phyloP scores from a whole-genome alignment of 2,329 filamentous ascomycete species.

The Blastomyces parvus region DNA sequence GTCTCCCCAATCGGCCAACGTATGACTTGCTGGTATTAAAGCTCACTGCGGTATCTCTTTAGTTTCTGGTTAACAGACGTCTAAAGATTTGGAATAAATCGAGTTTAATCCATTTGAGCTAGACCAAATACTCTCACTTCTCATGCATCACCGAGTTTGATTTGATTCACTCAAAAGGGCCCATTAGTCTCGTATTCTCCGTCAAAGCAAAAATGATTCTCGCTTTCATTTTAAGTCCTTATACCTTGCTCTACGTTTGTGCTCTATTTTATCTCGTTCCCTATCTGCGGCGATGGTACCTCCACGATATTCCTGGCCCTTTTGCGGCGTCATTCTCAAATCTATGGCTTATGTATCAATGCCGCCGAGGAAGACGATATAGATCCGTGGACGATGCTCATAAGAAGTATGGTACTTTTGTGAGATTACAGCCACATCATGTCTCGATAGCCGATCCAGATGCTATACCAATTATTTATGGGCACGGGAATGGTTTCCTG shows the following conservation, averaged over 20 bases:
- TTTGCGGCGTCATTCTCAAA: slow-evolving; percentile 59
- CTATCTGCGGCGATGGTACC: slow-evolving; percentile 42
- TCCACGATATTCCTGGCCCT: slow-evolving; percentile 44
- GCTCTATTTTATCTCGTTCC: slow-evolving; percentile 49
- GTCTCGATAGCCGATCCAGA: slow-evolving; percentile 69
- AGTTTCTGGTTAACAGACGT: neutral
- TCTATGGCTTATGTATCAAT: slow-evolving; percentile 64
- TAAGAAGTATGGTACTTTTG: slow-evolving; percentile 65
- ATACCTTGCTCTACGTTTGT: slow-evolving; percentile 40
- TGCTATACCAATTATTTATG: slow-evolving; percentile 70
- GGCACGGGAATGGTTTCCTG: slow-evolving; percentile 65
- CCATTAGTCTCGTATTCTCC: too few relatives aligned
- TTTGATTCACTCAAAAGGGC: too few relatives aligned
- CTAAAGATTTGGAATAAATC: too few relatives aligned
- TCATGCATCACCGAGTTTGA: too few relatives aligned
- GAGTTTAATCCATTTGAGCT: too few relatives aligned
- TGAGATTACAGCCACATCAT: slow-evolving; percentile 76
- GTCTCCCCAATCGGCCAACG: neutral
- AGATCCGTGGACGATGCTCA: slow-evolving; percentile 60
- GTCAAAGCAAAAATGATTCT: slow-evolving; percentile 22
- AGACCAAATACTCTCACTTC: too few relatives aligned
- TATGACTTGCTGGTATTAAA: neutral
- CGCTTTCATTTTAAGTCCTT: slow-evolving; percentile 26
- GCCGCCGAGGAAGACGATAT: slow-evolving; percentile 57
- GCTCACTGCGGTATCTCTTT: neutral